Base-by-base conservation (phyloP, 257 asterid species). In the Salvia hispanica region DNA sequence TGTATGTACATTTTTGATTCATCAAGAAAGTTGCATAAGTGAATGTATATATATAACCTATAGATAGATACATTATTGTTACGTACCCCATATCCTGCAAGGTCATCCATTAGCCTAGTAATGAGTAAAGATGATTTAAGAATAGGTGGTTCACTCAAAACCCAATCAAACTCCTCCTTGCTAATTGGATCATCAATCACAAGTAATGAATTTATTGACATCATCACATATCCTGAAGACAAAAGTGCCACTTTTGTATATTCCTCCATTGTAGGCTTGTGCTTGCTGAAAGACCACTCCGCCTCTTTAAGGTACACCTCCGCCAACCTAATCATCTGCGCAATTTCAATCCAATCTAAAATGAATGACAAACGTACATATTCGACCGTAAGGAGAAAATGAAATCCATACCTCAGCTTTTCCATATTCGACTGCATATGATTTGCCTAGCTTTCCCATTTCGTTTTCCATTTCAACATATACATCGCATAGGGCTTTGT, bases 251-350 rank as follows among this genome's bases (percentile, higher is more conserved):
- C 74, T 69, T 85, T 18, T 18, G 79, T 69, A 9, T 79, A 77
- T 59, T 82, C 81, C 3, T 74, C 70, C 71, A 72, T 67, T 3
- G 31, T 82, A 4, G 84, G 85, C 33, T 46, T 28, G 28, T 74
- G 25, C 6, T 67, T 64, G n/a, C 40, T 62, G 5, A 56, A 58
- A 34, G 14, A 9, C 83, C 86, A 78, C 59, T 78, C 63, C 0
- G 81, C 83, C 54, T 81, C 83, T 59, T 73, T 61, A n/a, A 71
- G 51, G 14, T 74, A 79, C 34, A 78, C 5, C 58, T 52, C 74
- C 15, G 16, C 12, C 8, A 46, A 13, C 13, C 12, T 46, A 12
- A 12, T 1, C 12, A 46, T 34, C 39, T 34, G 39, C 39, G 6
- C 6, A 34, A 34, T 34, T 34, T 34, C 39, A 34, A 34, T 34